Base-by-base conservation (phyloP, 2,329 filamentous ascomycete genomes). In the Hypoxylon sp. region DNA sequence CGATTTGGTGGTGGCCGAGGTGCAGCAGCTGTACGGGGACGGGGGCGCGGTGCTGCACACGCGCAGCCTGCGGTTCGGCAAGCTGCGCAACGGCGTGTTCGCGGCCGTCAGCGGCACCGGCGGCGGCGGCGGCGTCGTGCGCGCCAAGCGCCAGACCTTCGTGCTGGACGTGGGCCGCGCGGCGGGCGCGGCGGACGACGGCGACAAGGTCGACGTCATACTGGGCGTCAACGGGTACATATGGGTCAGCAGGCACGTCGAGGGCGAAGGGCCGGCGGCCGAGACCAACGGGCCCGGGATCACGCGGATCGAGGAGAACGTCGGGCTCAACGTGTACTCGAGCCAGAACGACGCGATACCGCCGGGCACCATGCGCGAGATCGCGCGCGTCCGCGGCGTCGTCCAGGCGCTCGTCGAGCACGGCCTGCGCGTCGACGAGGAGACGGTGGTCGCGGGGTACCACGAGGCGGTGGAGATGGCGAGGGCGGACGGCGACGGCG, bases 211-310 rank as follows among this genome's bases (percentile, higher is more conserved):
- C 26, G 92, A 97, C 74, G 88, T 98, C 6, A 86, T 97, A 54
- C 83, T 99, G 0, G 95, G 95, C 2, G 95, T 99, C 39, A 99
- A 99, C 73, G 95, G 95, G 0, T 98, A 96, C 76, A 93, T 98
- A 61, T 99, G 93, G 91, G 94, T 98, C 73, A 89, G 90, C 78
- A 94, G 92, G 80, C 93, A 97, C 72, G 81, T 91, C 6, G 89
- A 91, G 69, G 85, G 84, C 34, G 83, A 84, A n/a, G 78, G 79
- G 4, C 75, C 75, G 6, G 73, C 78, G 41, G 74, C 78, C 39
- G 80, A 84, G 44, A 79, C 81, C n/a, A 76, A 78, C n/a, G 80
- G 79, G 13, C 74, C 74, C 15, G 74, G 87, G 81, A 92, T 97
- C 72, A 97, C 93, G 55, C 87, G 91, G 68, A 85, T 97, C 76